Base-by-base conservation (phyloP, 139 green algal species). In the Coelastrella sp. region DNA sequence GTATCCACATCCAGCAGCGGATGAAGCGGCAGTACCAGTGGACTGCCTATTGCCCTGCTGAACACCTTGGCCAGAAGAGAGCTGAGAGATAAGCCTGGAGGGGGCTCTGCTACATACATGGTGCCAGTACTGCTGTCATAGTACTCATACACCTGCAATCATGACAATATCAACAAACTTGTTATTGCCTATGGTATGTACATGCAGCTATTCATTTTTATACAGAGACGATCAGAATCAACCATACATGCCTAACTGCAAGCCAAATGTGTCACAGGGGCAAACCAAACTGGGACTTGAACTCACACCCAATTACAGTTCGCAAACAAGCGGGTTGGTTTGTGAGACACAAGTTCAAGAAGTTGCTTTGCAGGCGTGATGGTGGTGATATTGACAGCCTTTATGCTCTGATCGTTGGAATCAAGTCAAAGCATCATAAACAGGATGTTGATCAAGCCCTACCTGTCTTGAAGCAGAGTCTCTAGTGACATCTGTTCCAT, bases 11-110 rank as follows among this genome's bases (percentile, higher is more conserved):
- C 82, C 51, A 96, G 81, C 41, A 96, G 87, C 0, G 91, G 73
- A 64, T 91, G 86, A 57, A 96, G 66, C 17, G 93, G 90, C 76
- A 96, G 83, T 40, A 69, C 75, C 3, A 94, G 32, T 64, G 90
- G 84, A 41, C 79, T 87, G 64, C 89, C 87, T 53, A 96, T 83
- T n/a, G 82, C 84, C 3, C 85, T 76, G 83, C 86, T 93, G 19
- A 95, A 30, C 8, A 83, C 88, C 17, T 74, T 34, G 4, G 92
- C 50, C 53, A 94, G 67, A 48, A 95, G 73, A 32, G 67, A 71
- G 2, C 81, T 66, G 17, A 92, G 64, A 7, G 76, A 68, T 41
- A 93, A 45, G 57, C 72, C 63, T 9, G 80, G 15, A 0, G 85
- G 88, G 6, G 91, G 91, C 45, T 30, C 11, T n/a, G 89, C 83